Conservation (phyloP, 768 basidiomycete genomes). For the Floccularia luteovirens region DNA sequence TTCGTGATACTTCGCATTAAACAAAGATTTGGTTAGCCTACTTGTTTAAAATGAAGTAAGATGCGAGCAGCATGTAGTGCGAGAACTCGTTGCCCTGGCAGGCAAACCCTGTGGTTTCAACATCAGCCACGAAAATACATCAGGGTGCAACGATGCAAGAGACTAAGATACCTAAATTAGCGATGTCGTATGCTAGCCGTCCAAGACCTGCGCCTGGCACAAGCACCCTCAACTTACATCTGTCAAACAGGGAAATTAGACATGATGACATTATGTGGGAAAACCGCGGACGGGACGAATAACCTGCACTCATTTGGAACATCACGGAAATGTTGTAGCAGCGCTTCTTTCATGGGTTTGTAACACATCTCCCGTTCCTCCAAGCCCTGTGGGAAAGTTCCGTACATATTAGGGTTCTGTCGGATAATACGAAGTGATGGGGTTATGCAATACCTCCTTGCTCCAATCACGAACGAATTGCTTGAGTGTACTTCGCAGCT, state of each 20-base stretch:
- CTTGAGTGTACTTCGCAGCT: constrained; percentile 84
- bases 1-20: constrained; percentile 2
- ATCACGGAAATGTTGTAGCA: constrained; percentile 56
- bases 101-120: constrained; percentile 88
- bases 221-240: constrained; percentile 61
- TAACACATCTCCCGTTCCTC: constrained; percentile 76
- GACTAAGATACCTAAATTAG: constrained; percentile 63
- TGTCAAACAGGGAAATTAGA: constrained; percentile 16
- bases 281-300: constrained; percentile 6
- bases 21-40: constrained; percentile 20
- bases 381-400: constrained; percentile 42
- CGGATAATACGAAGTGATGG: not conserved
- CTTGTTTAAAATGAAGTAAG: constrained; percentile 85
- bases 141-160: not conserved
- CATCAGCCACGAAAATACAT: constrained; percentile 2
- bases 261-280: constrained; percentile 1
- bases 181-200: constrained; percentile 83
- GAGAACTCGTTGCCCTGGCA: constrained; percentile 97
- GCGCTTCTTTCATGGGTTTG: constrained; percentile 70
- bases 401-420: not conserved
- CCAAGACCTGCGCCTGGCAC: constrained; percentile 90
- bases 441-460: constrained; percentile 44
- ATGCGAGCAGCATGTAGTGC: constrained; percentile 89
- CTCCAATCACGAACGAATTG: constrained; percentile 96
- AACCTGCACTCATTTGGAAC: constrained; percentile 51